Percentiles rank a stretch among this genome's conserved stretches.
Conservation (phyloP, 164 flowering plant genomes). For the Dillenia suffruticosa region DNA sequence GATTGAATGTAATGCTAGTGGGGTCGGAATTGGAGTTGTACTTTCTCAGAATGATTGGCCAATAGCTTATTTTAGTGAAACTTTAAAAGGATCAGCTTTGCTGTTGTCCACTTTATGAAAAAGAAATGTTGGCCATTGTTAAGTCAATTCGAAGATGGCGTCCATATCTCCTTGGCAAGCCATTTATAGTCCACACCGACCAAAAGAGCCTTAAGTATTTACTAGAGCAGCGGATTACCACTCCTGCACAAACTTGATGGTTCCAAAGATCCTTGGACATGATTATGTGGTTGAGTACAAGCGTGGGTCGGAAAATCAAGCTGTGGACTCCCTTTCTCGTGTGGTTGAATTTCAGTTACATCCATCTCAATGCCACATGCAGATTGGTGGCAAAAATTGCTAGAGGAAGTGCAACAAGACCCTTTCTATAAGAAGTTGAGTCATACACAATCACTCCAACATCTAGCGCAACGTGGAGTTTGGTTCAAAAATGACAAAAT, state of each 20-base stretch:
- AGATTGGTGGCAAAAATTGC: no score
- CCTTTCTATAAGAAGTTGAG: no score
- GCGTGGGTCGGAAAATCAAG: background rate
- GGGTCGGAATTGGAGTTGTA: constrained; percentile 1
- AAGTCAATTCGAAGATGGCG: constrained; percentile 1
- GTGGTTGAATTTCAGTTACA: no score
- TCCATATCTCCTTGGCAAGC: constrained; percentile 1
- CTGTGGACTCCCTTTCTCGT: background rate
- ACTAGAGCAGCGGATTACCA: background rate
- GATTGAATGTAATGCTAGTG: constrained; percentile 3
- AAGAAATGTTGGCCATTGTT: background rate
- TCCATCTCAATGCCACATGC: no score
- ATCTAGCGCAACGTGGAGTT: no score
- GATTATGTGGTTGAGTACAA: constrained; percentile 2
- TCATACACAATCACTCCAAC: no score
- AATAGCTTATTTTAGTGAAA: background rate
- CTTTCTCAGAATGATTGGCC: background rate
- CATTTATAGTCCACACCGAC: background rate
- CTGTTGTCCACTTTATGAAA: background rate
- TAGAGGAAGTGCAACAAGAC: no score
- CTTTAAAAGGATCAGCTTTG: constrained; percentile 2
- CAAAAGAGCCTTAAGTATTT: constrained; percentile 2
- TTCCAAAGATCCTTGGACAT: constrained; percentile 1
- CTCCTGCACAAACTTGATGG: background rate
- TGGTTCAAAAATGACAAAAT: no score